These are phyloP conservation scores for Lecanicillium sp. DNA, from an alignment of 2,329 filamentous ascomycete genomes.

Conservation along the genomic window DNA sequence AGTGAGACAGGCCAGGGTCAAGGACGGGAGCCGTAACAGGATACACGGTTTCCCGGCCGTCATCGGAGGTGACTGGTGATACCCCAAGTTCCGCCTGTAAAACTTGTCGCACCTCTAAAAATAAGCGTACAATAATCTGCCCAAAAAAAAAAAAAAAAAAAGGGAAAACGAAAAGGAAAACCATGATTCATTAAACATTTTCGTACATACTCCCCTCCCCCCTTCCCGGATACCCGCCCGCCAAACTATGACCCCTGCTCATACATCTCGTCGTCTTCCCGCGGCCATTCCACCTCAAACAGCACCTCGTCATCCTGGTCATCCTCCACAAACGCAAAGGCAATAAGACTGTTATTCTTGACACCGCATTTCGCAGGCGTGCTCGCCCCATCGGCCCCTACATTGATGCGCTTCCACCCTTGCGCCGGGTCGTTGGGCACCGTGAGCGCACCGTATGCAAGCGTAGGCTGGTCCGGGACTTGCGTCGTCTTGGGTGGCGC, in stretches of 20 bases:
- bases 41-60: no score
- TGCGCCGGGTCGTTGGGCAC: slow-evolving; percentile 33
- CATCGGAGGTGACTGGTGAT: no score
- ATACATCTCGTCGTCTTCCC: slow-evolving; percentile 30
- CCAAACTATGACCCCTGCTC: slow-evolving; percentile 10
- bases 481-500: slow-evolving; percentile 23
- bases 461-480: slow-evolving; percentile 30
- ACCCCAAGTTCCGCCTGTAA: no score
- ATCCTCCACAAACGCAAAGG: slow-evolving; percentile 37
- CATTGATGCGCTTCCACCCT: slow-evolving; percentile 41
- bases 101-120: no score
- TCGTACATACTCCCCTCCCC: no score
- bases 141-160: no score
- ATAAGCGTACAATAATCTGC: no score
- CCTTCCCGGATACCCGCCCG: no score
- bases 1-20: no score
- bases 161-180: no score
- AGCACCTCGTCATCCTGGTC: slow-evolving; percentile 28
- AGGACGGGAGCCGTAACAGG: no score
- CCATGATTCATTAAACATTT: no score
- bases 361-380: slow-evolving; percentile 34
- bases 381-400: slow-evolving; percentile 23
- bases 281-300: slow-evolving; percentile 39
- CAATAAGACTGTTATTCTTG: slow-evolving; percentile 38
- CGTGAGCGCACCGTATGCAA: slow-evolving; percentile 39